A percentile compares a stretch with the other conserved stretches of the same genome.
Conservation (phyloP, 306 rosid species). For the Cucurbita argyrosperma region DNA sequence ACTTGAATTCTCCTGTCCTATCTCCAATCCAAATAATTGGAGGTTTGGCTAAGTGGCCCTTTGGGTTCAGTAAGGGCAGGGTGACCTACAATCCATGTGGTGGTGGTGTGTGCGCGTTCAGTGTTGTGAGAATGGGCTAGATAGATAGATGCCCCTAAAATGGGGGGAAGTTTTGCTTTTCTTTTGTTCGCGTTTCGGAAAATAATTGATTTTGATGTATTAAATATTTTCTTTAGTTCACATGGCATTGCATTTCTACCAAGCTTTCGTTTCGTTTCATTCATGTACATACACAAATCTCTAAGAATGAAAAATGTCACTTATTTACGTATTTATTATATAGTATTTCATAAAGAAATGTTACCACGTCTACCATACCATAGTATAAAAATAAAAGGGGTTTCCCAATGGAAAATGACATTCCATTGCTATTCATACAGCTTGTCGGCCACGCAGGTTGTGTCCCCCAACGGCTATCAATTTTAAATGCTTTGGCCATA, state of each 20-base stretch:
- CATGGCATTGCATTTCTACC: not conserved
- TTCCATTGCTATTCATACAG: not conserved
- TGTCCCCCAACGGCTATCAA: constrained; percentile 3
- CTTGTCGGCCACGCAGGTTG: constrained; percentile 5
- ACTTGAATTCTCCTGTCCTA: not conserved
- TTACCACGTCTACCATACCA: no score
- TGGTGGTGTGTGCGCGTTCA: not conserved
- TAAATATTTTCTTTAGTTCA: not conserved
- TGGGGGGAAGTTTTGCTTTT: constrained; percentile 2
- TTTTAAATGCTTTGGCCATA: not conserved
- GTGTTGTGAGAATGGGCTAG: constrained; percentile 3
- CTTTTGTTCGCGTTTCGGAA: not conserved
- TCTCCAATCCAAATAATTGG: not conserved
- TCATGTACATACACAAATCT: no score
- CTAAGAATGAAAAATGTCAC: no score
- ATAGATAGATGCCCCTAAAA: not conserved
- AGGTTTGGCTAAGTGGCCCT: not conserved
- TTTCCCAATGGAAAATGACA: not conserved
- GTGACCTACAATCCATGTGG: not conserved
- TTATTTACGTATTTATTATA: no score
- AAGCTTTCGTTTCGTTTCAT: not conserved
- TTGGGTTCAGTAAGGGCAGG: not conserved
- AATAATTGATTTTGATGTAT: not conserved
- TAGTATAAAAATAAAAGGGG: not conserved
- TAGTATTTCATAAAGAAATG: no score